phyloP scores from a whole-genome alignment of 2,329 filamentous ascomycete genomes.

The Cordyceps pruinosa region DNA sequence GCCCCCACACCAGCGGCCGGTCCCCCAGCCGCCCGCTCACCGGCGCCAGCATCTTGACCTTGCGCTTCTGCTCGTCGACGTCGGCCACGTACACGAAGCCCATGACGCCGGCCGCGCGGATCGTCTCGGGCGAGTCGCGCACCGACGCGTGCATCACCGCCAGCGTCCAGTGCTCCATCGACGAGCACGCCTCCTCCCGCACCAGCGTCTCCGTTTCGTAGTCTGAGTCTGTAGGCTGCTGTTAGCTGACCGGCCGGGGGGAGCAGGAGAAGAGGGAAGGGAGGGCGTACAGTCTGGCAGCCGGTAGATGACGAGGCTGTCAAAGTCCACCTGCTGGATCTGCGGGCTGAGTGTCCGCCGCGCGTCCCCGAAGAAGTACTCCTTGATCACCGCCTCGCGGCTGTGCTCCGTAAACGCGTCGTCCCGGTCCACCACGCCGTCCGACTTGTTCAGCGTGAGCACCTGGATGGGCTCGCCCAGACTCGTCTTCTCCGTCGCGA shows the following conservation, averaged over 20 bases:
- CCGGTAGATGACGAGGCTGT: constrained; percentile 66
- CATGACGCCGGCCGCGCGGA: constrained; percentile 77
- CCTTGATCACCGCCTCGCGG: constrained; percentile 71
- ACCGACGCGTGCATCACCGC: constrained; percentile 74
- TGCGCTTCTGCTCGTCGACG: constrained; percentile 76
- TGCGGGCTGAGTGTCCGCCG: constrained; percentile 76
- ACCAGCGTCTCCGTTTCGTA: constrained; percentile 43
- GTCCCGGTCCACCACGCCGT: constrained; percentile 74
- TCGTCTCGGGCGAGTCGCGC: constrained; percentile 61
- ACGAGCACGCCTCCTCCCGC: constrained; percentile 55
- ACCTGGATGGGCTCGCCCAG: constrained; percentile 65
- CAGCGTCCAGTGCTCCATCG: constrained; percentile 73
- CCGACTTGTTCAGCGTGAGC: constrained; percentile 74
- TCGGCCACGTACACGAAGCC: constrained; percentile 91
- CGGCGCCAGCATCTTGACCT: constrained; percentile 75
- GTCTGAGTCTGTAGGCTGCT: constrained; percentile 19
- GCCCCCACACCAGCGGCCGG: constrained; percentile 74
- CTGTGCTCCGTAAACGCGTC: constrained; percentile 65
- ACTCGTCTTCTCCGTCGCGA: constrained; percentile 48
- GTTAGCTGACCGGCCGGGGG: neutral
- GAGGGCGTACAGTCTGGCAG: constrained; percentile 49
- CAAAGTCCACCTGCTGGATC: constrained; percentile 76
- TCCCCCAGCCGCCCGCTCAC: constrained; percentile 75
- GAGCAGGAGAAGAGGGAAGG: neutral
- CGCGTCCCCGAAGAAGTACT: constrained; percentile 88